These are phyloP conservation scores for Graphilbum sp. DNA, from an alignment of 2,329 filamentous ascomycete species.

Conservation along the genomic window DNA sequence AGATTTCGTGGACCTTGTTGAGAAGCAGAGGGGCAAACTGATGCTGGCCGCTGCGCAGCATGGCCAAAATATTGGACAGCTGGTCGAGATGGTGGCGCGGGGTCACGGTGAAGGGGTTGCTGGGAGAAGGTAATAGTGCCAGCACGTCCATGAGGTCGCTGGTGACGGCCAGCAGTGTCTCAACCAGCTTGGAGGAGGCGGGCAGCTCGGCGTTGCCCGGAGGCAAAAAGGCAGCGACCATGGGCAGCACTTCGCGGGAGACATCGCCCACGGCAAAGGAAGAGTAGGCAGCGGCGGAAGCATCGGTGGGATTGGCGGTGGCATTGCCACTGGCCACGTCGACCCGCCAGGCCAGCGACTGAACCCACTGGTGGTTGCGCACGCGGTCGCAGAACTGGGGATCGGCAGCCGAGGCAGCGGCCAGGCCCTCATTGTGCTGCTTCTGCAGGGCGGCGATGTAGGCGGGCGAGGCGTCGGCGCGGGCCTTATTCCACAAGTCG, in stretches of 20 bases:
- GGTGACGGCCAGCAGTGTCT: conserved; percentile 65
- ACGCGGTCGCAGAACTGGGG: conserved; percentile 37
- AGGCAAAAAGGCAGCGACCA: neutral
- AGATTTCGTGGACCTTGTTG: conserved; percentile 56
- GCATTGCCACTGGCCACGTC: conserved; percentile 27
- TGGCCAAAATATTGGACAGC: conserved; percentile 49
- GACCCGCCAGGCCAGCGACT: conserved; percentile 47
- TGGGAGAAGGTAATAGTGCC: conserved; percentile 41
- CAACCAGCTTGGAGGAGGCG: conserved; percentile 32
- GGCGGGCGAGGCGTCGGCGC: conserved; percentile 35
- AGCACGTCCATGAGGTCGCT: conserved; percentile 60
- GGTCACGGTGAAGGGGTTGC: conserved; percentile 45
- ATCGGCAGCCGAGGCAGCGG: conserved; percentile 34
- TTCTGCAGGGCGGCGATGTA: conserved; percentile 44
- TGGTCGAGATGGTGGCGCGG: conserved; percentile 61
- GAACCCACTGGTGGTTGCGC: conserved; percentile 48
- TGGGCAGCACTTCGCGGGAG: neutral
- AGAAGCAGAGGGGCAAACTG: conserved; percentile 65
- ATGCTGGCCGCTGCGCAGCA: conserved; percentile 58
- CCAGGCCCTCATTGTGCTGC: conserved; percentile 39
- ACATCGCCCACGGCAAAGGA: too few relatives aligned
- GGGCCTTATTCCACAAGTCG: conserved; percentile 49
- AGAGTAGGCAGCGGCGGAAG: neutral
- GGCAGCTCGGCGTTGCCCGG: neutral
- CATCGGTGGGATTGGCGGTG: neutral